These are phyloP conservation scores for Arabis alpina DNA, from an alignment of 345 rosid genomes.

Conservation along the genomic window DNA sequence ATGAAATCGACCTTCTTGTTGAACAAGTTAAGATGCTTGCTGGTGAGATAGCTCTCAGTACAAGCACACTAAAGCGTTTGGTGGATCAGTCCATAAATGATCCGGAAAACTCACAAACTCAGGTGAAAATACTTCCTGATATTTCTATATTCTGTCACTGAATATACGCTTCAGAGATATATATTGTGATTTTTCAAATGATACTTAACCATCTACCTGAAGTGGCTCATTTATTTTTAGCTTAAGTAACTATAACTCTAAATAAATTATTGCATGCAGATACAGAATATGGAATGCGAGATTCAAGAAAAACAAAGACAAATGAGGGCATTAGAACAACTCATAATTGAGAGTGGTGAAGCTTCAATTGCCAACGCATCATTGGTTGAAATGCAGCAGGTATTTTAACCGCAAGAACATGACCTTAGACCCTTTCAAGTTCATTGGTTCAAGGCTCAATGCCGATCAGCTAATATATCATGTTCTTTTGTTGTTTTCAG, in stretches of 20 bases:
- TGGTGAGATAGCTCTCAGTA: conserved; percentile 93
- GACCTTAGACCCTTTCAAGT: conserved; percentile 24
- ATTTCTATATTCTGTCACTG: conserved; percentile 3
- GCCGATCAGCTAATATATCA: conserved; percentile 22
- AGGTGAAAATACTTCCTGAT: conserved; percentile 49
- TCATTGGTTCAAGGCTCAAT: conserved; percentile 20
- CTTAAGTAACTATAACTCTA: conserved; percentile 3
- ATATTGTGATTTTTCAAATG: background rate
- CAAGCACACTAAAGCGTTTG: conserved; percentile 93
- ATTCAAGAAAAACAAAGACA: conserved; percentile 92
- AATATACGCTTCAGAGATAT: conserved; percentile 1
- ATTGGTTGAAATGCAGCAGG: conserved; percentile 97
- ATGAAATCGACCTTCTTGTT: conserved; percentile 95
- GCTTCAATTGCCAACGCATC: conserved; percentile 94
- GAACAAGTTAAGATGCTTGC: conserved; percentile 99
- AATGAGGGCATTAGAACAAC: conserved; percentile 84
- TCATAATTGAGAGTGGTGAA: conserved; percentile 88
- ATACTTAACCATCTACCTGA: conserved; percentile 2
- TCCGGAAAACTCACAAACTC: conserved; percentile 81
- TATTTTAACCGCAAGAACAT: conserved; percentile 37
- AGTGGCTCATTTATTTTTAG: background rate
- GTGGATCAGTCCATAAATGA: conserved; percentile 87
- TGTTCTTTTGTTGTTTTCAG: conserved; percentile 54
- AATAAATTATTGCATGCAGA: conserved; percentile 49
- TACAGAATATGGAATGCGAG: conserved; percentile 82